These are phyloP conservation scores for Gymnopus androsaceus DNA, from an alignment of 1,284 basidiomycete genomes.

Conservation along the genomic window DNA sequence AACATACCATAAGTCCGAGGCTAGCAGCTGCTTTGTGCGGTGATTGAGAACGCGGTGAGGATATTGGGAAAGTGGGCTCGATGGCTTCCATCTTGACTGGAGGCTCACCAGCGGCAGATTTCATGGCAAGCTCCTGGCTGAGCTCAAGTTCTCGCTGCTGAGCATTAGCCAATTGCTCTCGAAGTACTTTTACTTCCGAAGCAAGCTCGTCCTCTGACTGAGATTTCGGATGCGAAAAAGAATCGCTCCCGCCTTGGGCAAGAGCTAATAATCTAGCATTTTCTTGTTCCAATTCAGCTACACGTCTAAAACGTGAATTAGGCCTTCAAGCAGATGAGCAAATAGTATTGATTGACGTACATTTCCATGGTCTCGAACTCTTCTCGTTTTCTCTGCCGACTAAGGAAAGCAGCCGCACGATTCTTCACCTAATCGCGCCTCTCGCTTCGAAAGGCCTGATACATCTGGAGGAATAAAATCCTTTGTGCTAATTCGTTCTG, in stretches of 20 bases:
- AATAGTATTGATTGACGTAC: slow-evolving; percentile 45
- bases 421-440: slow-evolving; percentile 91
- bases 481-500: slow-evolving; percentile 71
- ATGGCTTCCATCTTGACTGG: slow-evolving; percentile 57
- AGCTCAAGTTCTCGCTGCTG: slow-evolving; percentile 68
- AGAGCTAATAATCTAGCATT: slow-evolving; percentile 67
- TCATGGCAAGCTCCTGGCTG: slow-evolving; percentile 54
- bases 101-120: slow-evolving; percentile 32
- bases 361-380: slow-evolving; percentile 90
- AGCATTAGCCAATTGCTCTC: slow-evolving; percentile 61
- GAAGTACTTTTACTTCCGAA: slow-evolving; percentile 66
- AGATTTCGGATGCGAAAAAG: slow-evolving; percentile 22
- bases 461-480: slow-evolving; percentile 89
- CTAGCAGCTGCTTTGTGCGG: slow-evolving; percentile 60
- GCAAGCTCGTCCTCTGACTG: slow-evolving; percentile 40
- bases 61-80: slow-evolving; percentile 43
- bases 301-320: slow-evolving; percentile 48
- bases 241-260: slow-evolving; percentile 41
- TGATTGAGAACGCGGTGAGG: slow-evolving; percentile 41
- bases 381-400: slow-evolving; percentile 87
- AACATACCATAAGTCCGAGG: slow-evolving; percentile 69
- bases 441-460: slow-evolving; percentile 83
- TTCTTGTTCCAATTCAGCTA: slow-evolving; percentile 76
- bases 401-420: slow-evolving; percentile 87
- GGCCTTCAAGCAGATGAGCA: slow-evolving; percentile 12